phyloP scores from a whole-genome alignment of 805 yeast species.

The Kluyveromyces dobzhanskii region DNA sequence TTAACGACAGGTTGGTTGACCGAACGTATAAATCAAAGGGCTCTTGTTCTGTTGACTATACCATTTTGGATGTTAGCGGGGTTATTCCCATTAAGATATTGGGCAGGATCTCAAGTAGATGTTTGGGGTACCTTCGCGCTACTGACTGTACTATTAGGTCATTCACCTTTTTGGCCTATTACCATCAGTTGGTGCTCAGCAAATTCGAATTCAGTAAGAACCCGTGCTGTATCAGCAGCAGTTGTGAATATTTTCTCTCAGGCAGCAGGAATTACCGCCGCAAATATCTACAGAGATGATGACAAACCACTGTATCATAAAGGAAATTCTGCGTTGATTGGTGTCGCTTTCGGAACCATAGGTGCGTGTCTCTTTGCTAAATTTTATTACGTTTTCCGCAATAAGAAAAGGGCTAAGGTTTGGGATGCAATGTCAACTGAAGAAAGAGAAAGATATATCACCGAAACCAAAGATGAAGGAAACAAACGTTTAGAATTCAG shows the following conservation, averaged over 20 bases:
- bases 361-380: slow-evolving; percentile 20
- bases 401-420: slow-evolving; percentile 33
- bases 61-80: too few relatives aligned
- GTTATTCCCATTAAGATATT: slow-evolving; percentile 24
- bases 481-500: slow-evolving; percentile 49
- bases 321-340: slow-evolving; percentile 43
- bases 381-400: slow-evolving; percentile 29
- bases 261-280: slow-evolving; percentile 44
- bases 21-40: slow-evolving; percentile 28
- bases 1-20: too few relatives aligned
- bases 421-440: slow-evolving; percentile 46
- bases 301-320: slow-evolving; percentile 52
- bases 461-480: slow-evolving; percentile 43
- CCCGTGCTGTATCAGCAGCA: slow-evolving; percentile 56
- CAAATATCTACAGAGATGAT: slow-evolving; percentile 46
- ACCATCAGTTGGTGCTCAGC: slow-evolving; percentile 52
- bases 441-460: slow-evolving; percentile 41
- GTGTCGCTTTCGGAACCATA: slow-evolving; percentile 28
- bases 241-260: slow-evolving; percentile 58
- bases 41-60: slow-evolving; percentile 30
- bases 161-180: slow-evolving; percentile 42
- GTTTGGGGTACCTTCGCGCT: slow-evolving; percentile 35
- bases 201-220: slow-evolving; percentile 52
- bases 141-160: slow-evolving; percentile 29
- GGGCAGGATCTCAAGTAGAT: slow-evolving; percentile 32